phyloP scores from a whole-genome alignment of 306 rosid species.

The Fragaria ananassa region DNA sequence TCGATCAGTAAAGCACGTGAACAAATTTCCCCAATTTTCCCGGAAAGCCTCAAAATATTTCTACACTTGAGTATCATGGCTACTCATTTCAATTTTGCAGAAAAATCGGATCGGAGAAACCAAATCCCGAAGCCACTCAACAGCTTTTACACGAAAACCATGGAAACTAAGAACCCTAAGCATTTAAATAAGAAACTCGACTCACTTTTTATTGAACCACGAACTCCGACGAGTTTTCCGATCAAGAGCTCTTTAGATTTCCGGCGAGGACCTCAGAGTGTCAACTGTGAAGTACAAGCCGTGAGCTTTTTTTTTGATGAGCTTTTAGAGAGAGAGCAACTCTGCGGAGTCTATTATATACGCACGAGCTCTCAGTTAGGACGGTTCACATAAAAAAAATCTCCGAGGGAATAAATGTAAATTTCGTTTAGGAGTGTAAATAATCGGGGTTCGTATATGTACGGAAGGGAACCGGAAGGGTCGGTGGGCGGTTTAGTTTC shows the following conservation, averaged over 20 bases:
- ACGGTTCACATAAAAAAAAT: constrained; percentile 2
- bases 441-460: not conserved
- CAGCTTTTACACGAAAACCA: constrained; percentile 10
- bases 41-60: constrained; percentile 6
- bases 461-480: not conserved
- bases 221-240: not conserved
- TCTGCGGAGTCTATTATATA: not conserved
- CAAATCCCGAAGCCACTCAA: constrained; percentile 19
- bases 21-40: constrained; percentile 1
- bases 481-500: not conserved
- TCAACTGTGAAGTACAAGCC: constrained; percentile 10
- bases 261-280: constrained; percentile 4
- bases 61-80: not conserved
- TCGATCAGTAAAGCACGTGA: not conserved
- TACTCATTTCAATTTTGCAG: constrained; percentile 21
- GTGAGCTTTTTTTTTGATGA: constrained; percentile 2
- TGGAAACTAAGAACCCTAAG: constrained; percentile 24
- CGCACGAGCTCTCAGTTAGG: not conserved
- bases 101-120: constrained; percentile 35
- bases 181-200: not conserved
- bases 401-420: not conserved
- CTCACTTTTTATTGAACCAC: constrained; percentile 22
- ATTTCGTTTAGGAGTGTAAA: not conserved
- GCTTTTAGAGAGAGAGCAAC: not conserved
- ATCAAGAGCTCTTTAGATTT: not conserved